phyloP scores from a whole-genome alignment of 106 monocot genomes.

The Apostasia shenzhenica region DNA sequence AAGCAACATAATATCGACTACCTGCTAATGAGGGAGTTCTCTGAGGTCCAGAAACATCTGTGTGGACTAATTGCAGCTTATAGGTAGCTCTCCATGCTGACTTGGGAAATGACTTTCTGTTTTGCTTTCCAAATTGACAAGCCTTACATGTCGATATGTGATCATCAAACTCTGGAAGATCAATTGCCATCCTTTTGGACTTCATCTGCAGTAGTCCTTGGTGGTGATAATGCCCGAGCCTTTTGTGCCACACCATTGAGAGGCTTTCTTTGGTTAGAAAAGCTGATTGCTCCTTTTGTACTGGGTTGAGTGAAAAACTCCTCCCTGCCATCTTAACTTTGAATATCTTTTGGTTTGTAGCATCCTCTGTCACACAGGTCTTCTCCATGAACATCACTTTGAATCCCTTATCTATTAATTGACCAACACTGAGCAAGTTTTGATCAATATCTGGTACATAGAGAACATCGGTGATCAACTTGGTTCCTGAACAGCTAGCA shows the following conservation, averaged over 20 bases:
- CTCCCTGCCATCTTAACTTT: not conserved
- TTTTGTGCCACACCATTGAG: not conserved
- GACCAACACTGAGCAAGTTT: not conserved
- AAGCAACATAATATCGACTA: not conserved
- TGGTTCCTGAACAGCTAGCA: not conserved
- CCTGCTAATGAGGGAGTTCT: not conserved
- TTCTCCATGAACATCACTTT: not conserved
- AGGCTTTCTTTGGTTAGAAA: slow-evolving; percentile 1
- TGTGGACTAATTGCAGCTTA: slow-evolving; percentile 5
- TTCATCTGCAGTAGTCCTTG: not conserved
- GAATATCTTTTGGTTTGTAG: not conserved
- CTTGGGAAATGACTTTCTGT: not conserved
- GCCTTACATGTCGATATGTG: not conserved
- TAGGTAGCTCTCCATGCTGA: not conserved
- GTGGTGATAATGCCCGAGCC: not conserved
- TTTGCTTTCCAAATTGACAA: slow-evolving; percentile 1
- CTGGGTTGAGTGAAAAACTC: not conserved
- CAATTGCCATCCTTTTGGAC: slow-evolving; percentile 1
- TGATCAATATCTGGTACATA: not conserved
- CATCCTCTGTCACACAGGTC: not conserved
- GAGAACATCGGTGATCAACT: not conserved
- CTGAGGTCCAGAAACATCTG: not conserved
- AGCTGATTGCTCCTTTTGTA: not conserved
- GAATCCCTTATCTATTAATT: not conserved
- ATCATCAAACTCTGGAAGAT: slow-evolving; percentile 1